phyloP scores from a whole-genome alignment of 352 stramenopile species.

The Pythium utonaiense region DNA sequence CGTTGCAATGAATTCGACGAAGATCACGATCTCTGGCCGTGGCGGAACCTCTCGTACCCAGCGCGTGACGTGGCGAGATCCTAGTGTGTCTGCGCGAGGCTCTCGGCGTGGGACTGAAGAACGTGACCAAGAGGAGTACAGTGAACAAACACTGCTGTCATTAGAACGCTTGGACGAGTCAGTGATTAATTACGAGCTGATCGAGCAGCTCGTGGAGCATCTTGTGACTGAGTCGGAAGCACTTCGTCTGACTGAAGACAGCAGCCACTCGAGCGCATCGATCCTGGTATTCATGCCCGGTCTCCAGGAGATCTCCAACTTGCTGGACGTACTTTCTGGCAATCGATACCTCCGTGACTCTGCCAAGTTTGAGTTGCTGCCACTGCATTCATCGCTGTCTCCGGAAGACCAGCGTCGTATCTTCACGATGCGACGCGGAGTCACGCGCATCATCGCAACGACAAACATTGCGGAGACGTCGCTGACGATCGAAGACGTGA shows the following conservation, averaged over 20 bases:
- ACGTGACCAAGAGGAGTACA: constrained; percentile 68
- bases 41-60: constrained; percentile 62
- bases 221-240: constrained; percentile 58
- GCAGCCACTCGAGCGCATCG: constrained; percentile 45
- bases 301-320: constrained; percentile 90
- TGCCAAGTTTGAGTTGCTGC: constrained; percentile 69
- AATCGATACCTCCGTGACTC: constrained; percentile 51
- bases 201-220: constrained; percentile 86
- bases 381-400: constrained; percentile 93
- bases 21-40: constrained; percentile 58
- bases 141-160: constrained; percentile 78
- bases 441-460: constrained; percentile 93
- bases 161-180: constrained; percentile 85
- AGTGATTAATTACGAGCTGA: constrained; percentile 94
- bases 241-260: constrained; percentile 3
- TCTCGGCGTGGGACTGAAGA: neutral
- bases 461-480: constrained; percentile 98
- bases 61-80: constrained; percentile 49
- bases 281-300: constrained; percentile 97
- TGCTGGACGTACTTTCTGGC: constrained; percentile 68
- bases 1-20: constrained; percentile 31
- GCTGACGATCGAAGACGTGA: constrained; percentile 94
- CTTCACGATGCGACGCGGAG: constrained; percentile 66
- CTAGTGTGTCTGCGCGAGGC: neutral
- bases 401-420: constrained; percentile 92